Base-by-base conservation (phyloP, 306 rosid species). In the Corylus avellana region DNA sequence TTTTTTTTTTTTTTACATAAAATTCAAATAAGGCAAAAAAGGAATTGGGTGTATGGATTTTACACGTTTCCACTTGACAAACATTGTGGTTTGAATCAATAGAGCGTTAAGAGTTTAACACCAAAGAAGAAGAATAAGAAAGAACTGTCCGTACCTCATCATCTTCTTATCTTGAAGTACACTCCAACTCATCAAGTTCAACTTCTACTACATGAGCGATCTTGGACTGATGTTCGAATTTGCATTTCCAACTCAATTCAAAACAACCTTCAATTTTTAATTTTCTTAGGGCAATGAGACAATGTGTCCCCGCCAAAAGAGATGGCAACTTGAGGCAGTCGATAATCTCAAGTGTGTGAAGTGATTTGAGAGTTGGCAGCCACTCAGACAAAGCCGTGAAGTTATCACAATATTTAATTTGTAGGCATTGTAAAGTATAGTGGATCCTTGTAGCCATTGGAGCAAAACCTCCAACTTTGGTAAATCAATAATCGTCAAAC, bases 361-460 rank as follows among this genome's bases (percentile, higher is more conserved):
- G 53, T 16, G 47, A 64, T 2, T 2, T 69, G 49, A 79, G 54
- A 16, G 62, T 0, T 62, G 78, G 51, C 16, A 84, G 55, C 88
- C 90, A 87, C 18, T 77, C 70, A 0, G 86, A 86, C 37, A 84
- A 64, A 27, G 2, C 42, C 32, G 55, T 9, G 9, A 87, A 64
- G 4, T 50, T 74, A 0, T 42, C 0, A 16, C 83, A 84, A 3
- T 8, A 1, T 22, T 0, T 0, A 51, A 84, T 51, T 3, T 0
- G 0, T 25, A 82, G 22, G 16, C 3, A 8, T 1, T 71, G 63
- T 48, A 82, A 71, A n/a, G 85, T 82, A 35, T 2, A 12, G 18
- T 8, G 12, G 81, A 78, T 17, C 22, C 22, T 22, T 22, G 22
- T 22, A 22, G 22, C 22, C 22, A 22, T 22, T 22, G 22, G 25